Base-by-base conservation (phyloP, 768 basidiomycete species). In the Chalciporus piperatus region DNA sequence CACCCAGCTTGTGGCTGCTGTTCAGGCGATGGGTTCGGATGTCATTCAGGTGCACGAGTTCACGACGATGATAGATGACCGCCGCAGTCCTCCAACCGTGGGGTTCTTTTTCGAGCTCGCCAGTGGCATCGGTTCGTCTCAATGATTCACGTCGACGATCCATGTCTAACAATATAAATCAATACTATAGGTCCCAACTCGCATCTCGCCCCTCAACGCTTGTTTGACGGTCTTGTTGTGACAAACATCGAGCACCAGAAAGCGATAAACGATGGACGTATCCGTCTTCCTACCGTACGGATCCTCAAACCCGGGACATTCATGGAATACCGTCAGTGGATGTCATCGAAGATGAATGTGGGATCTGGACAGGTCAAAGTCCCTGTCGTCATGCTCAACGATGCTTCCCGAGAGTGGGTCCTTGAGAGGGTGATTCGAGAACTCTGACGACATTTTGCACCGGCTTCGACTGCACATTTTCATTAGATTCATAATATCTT, bases 331-430 rank as follows among this genome's bases (percentile, higher is more conserved):
- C 54, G 61, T 6, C 54, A 56, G 25, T 63, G 61, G 63, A 60
- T 60, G 47, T 35, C 58, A 16, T 43, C 46, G 0, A 43, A 20
- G 39, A 59, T 56, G 12, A 55, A 60, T 20, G 42, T 49, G 41
- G 55, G 49, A 22, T 49, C 59, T 9, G 59, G 57, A 1, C 59
- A 66, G 30, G 46, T 58, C 40, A 66, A 66, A 45, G 55, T 63
- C 6, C 64, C 59, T 0, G 14, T 40, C 19, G 56, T 66, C 25
- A 43, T 53, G 1, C 58, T 47, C 55, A 52, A 59, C 30, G 56
- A 58, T 11, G 52, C 25, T 16, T 25, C 35, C 23, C 45, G 46
- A 42, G 28, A 52, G 7, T 65, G 64, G 59, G 43, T 63, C 33
- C 47, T 41, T 5, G 56, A 39, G 23, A 51, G 54, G 4, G 61